These are phyloP conservation scores for Aspergillus hancockii DNA, from an alignment of 495 filamentous ascomycete species.

Conservation along the genomic window DNA sequence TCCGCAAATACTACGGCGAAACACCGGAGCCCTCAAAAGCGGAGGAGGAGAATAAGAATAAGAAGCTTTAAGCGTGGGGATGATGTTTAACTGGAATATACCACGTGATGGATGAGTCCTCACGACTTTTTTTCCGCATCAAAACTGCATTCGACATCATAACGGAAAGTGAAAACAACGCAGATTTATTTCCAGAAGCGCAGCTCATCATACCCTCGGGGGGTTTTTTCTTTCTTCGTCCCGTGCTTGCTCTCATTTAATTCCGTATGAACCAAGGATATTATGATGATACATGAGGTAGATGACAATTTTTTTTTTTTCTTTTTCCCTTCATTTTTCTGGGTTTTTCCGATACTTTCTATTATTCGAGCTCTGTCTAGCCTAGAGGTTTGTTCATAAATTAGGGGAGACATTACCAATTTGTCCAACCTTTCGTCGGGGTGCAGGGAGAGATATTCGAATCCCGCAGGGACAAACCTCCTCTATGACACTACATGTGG, in stretches of 20 bases:
- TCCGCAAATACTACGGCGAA: conserved; percentile 71
- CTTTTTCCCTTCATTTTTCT: not conserved
- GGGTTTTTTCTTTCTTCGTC: not conserved
- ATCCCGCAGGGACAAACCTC: not conserved
- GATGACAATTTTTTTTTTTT: conserved; percentile 2
- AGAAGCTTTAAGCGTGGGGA: conserved; percentile 18
- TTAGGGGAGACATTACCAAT: not conserved
- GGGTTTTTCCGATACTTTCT: not conserved
- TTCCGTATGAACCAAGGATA: not conserved
- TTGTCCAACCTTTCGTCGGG: not conserved
- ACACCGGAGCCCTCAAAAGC: conserved; percentile 7
- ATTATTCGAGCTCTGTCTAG: not conserved
- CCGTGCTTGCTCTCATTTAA: not conserved
- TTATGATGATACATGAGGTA: conserved; percentile 3
- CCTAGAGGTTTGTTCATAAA: conserved; percentile 1
- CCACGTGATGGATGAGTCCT: conserved; percentile 5
- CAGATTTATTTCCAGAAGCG: conserved; percentile 1
- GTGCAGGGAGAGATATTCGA: not conserved
- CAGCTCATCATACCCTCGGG: not conserved
- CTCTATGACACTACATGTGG: not conserved
- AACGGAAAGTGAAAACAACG: conserved; percentile 1
- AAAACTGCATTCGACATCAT: not conserved
- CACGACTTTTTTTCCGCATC: not conserved
- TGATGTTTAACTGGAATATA: conserved; percentile 20
- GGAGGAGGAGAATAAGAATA: not conserved